Evolutionary conservation across 2,329 filamentous ascomycete species (phyloP).

Genomic region (Hymenoscyphus fructigenus): DNA sequence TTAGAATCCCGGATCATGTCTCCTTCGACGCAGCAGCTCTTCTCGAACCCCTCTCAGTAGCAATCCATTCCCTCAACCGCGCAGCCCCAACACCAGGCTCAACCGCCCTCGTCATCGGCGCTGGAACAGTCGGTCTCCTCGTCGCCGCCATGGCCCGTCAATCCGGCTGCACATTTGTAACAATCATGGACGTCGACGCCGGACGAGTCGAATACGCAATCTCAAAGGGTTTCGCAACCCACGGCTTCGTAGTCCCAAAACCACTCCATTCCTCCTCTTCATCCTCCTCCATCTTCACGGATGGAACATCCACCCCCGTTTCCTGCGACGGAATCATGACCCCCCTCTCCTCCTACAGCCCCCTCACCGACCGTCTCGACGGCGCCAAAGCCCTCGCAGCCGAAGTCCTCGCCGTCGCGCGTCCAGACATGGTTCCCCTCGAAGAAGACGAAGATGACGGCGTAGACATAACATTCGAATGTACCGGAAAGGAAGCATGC

Average conservation of each 20-base stretch:
- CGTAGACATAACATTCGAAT: slow-evolving; percentile 72
- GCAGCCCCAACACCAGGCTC: slow-evolving; percentile 52
- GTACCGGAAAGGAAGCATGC: slow-evolving; percentile 72
- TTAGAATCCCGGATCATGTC: slow-evolving; percentile 56
- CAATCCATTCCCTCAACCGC: slow-evolving; percentile 60
- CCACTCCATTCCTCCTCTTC: slow-evolving; percentile 45
- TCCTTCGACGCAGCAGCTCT: slow-evolving; percentile 60
- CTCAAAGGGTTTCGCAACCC: slow-evolving; percentile 58
- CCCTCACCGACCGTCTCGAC: slow-evolving; percentile 40
- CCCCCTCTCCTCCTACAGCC: slow-evolving; percentile 41
- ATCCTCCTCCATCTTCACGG: slow-evolving; percentile 43
- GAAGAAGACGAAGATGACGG: slow-evolving; percentile 58
- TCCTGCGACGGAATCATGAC: slow-evolving; percentile 38
- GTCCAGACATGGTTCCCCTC: slow-evolving; percentile 33
- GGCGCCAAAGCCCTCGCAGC: slow-evolving; percentile 49
- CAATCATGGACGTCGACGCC: slow-evolving; percentile 59
- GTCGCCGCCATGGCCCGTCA: slow-evolving; percentile 62
- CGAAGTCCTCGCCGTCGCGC: slow-evolving; percentile 46
- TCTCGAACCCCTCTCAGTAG: slow-evolving; percentile 61
- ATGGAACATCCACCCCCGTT: slow-evolving; percentile 50
- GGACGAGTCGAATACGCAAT: slow-evolving; percentile 60
- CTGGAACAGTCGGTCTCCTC: slow-evolving; percentile 62
- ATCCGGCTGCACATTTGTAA: slow-evolving; percentile 58
- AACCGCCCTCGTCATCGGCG: slow-evolving; percentile 62
- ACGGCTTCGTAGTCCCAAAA: slow-evolving; percentile 54